These are phyloP conservation scores for Deuterostichococcus epilithicus DNA, from an alignment of 139 green algal genomes.

Conservation along the genomic window DNA sequence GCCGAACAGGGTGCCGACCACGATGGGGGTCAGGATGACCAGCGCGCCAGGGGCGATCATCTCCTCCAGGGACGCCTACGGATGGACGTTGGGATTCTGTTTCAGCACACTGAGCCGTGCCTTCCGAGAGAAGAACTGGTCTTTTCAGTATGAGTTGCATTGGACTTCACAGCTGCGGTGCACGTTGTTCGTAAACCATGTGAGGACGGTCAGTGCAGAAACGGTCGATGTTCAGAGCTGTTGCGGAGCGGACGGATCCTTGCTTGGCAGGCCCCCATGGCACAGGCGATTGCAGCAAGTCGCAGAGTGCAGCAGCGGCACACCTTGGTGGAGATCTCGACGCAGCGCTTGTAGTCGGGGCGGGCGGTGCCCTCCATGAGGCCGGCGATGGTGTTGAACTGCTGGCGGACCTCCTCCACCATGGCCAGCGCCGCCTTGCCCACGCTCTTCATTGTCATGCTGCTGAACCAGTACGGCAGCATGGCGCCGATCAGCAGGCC, in stretches of 20 bases:
- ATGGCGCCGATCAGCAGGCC: conserved; percentile 93
- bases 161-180: too few relatives aligned
- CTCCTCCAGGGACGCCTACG: conserved; percentile 78
- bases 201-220: too few relatives aligned
- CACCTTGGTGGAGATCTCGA: conserved; percentile 85
- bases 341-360: conserved; percentile 85
- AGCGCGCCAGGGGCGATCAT: conserved; percentile 91
- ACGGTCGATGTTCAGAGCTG: too few relatives aligned
- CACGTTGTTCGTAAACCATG: too few relatives aligned
- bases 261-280: too few relatives aligned
- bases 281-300: too few relatives aligned
- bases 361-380: conserved; percentile 90
- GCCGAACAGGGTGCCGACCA: conserved; percentile 79
- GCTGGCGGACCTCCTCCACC: conserved; percentile 82
- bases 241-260: too few relatives aligned
- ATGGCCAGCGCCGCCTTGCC: conserved; percentile 87
- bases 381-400: conserved; percentile 91
- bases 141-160: too few relatives aligned
- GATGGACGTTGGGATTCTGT: neutral
- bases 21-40: conserved; percentile 89
- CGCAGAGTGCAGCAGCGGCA: too few relatives aligned
- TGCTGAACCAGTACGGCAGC: conserved; percentile 97
- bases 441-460: conserved; percentile 98
- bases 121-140: too few relatives aligned
- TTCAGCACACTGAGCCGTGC: too few relatives aligned